Evolutionary conservation across 805 yeast genomes (phyloP).

Genomic region (Candida boidinii): DNA sequence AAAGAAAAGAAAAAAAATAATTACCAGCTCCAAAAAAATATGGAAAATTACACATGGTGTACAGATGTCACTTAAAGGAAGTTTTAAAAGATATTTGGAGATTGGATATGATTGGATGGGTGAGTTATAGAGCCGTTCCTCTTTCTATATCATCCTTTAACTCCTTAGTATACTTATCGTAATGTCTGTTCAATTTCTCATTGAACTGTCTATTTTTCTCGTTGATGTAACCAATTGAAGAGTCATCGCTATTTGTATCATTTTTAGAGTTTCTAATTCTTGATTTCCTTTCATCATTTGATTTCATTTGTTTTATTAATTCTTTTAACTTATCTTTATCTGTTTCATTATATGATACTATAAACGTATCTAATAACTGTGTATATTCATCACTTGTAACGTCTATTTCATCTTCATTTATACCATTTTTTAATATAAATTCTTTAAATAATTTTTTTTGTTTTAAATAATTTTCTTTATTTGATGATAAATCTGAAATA

Average conservation of each 20-base stretch:
- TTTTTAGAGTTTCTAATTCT: conserved; percentile 3
- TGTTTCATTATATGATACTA: conserved; percentile 28
- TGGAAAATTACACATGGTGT: no score
- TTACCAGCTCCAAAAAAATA: no score
- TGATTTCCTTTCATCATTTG: conserved; percentile 28
- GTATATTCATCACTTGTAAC: conserved; percentile 1
- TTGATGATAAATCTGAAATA: conserved; percentile 19
- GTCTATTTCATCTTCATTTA: conserved; percentile 15
- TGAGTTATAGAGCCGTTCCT: conserved; percentile 13
- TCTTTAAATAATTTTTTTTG: conserved; percentile 24
- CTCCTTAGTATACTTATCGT: conserved; percentile 26
- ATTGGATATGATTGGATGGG: no score
- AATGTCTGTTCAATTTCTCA: conserved; percentile 54
- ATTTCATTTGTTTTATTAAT: conserved; percentile 25
- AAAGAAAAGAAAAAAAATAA: no score
- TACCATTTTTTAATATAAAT: conserved; percentile 14
- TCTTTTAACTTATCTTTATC: conserved; percentile 22
- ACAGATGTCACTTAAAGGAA: no score
- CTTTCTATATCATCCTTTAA: conserved; percentile 15
- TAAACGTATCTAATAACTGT: conserved; percentile 9
- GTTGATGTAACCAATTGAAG: conserved; percentile 42
- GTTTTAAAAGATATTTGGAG: no score
- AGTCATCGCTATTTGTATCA: conserved; percentile 24
- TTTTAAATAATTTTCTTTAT: conserved; percentile 31
- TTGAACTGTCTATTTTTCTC: conserved; percentile 71